Conservation (phyloP, 1,284 basidiomycete genomes). For the Chalciporus sp. region DNA sequence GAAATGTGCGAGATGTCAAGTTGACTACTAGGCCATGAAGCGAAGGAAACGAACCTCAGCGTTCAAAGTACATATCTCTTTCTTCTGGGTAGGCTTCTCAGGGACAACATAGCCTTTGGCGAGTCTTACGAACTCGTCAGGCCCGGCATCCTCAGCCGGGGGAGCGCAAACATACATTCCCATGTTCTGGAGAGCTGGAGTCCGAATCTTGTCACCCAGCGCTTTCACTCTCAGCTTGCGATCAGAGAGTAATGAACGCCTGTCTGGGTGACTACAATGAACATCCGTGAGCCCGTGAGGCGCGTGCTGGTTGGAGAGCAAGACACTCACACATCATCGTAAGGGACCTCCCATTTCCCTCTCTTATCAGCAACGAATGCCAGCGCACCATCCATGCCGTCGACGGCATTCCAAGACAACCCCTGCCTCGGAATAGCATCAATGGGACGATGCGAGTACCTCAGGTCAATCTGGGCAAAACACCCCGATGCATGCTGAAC, state of each 20-base stretch:
- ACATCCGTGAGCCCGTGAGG: neutral
- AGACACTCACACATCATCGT: slow-evolving; percentile 77
- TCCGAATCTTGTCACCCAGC: slow-evolving; percentile 51
- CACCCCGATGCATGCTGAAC: slow-evolving; percentile 76
- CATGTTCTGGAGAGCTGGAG: slow-evolving; percentile 54
- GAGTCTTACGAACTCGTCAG: slow-evolving; percentile 61
- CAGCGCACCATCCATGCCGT: slow-evolving; percentile 52
- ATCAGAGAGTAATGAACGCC: slow-evolving; percentile 39
- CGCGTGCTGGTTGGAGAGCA: neutral
- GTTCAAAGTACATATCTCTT: slow-evolving; percentile 44
- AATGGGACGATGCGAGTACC: slow-evolving; percentile 62
- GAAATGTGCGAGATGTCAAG: neutral
- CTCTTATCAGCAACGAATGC: slow-evolving; percentile 69
- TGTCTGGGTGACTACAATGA: slow-evolving; percentile 51
- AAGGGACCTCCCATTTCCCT: slow-evolving; percentile 71
- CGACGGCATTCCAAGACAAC: slow-evolving; percentile 63
- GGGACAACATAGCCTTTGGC: slow-evolving; percentile 66
- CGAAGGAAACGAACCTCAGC: slow-evolving; percentile 47
- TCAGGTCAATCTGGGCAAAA: slow-evolving; percentile 79
- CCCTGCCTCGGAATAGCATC: slow-evolving; percentile 72
- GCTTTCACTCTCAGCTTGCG: slow-evolving; percentile 47
- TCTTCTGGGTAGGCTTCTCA: slow-evolving; percentile 52
- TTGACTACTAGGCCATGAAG: neutral
- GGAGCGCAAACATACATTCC: slow-evolving; percentile 45
- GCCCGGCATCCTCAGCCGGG: slow-evolving; percentile 25